Conservation (phyloP, 345 rosid genomes). For the Punica granatum region DNA sequence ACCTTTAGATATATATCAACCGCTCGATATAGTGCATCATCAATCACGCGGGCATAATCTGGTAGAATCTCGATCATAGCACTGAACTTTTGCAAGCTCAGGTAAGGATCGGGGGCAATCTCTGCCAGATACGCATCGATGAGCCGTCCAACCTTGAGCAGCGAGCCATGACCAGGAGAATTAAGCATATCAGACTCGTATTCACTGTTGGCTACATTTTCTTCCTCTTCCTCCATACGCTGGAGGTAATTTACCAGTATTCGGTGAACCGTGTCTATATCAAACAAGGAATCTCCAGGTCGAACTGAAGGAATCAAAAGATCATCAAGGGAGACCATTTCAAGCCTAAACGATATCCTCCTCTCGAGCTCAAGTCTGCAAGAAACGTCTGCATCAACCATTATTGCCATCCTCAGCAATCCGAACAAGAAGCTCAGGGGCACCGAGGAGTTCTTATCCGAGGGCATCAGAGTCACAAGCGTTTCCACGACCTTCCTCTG, state of each 20-base stretch:
- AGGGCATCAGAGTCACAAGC: constrained; percentile 53
- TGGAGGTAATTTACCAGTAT: constrained; percentile 57
- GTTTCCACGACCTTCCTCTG: constrained; percentile 57
- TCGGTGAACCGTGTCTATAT: constrained; percentile 65
- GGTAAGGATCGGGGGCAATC: constrained; percentile 74
- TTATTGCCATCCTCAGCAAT: constrained; percentile 54
- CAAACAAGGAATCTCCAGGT: constrained; percentile 59
- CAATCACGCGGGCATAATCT: constrained; percentile 63
- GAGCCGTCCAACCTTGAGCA: constrained; percentile 72
- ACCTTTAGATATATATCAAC: constrained; percentile 84
- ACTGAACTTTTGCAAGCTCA: constrained; percentile 59
- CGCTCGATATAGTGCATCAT: constrained; percentile 80
- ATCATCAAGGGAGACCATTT: constrained; percentile 62
- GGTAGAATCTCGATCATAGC: constrained; percentile 70
- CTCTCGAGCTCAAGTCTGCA: constrained; percentile 67
- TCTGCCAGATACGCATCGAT: constrained; percentile 79
- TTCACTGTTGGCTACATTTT: constrained; percentile 33
- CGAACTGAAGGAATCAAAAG: constrained; percentile 70
- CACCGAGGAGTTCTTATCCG: constrained; percentile 31
- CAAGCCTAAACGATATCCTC: constrained; percentile 52
- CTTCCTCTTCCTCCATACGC: constrained; percentile 54
- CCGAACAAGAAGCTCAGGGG: constrained; percentile 78
- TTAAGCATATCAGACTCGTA: constrained; percentile 46
- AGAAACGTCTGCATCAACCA: constrained; percentile 38
- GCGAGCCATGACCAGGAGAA: constrained; percentile 50